phyloP scores from a whole-genome alignment of 23 red algal species.

The Gracilaria caudata region DNA sequence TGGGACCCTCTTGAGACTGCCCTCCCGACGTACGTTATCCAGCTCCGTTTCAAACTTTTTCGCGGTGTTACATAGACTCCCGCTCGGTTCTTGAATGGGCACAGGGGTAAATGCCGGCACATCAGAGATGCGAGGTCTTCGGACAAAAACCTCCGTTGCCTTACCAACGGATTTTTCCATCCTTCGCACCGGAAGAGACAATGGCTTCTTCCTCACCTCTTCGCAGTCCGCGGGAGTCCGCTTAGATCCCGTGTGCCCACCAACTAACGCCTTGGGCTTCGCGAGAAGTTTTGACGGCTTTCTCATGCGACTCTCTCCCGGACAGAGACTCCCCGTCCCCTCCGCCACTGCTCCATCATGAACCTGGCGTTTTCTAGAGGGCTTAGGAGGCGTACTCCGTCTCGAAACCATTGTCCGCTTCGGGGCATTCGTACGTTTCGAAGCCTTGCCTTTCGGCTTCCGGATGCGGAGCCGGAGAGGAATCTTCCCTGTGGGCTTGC shows the following conservation, averaged over 20 bases:
- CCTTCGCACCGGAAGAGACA: not conserved
- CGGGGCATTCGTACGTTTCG: not conserved
- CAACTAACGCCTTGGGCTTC: not conserved
- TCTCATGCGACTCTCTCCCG: not conserved
- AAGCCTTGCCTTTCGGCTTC: conserved; percentile 7
- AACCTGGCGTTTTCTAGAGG: not conserved
- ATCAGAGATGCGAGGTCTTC: not conserved
- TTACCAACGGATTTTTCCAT: not conserved
- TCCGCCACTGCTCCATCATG: not conserved
- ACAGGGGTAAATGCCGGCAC: conserved; percentile 7
- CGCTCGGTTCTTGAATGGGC: conserved; percentile 2
- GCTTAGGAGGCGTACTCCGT: not conserved
- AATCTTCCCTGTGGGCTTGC: not conserved
- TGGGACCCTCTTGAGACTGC: not conserved
- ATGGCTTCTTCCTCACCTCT: not conserved
- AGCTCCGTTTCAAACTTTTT: conserved; percentile 14
- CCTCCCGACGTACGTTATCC: not conserved
- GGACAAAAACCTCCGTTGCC: not conserved
- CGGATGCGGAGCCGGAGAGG: not conserved
- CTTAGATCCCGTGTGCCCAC: not conserved
- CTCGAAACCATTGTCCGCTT: not conserved
- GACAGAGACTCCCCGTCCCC: not conserved
- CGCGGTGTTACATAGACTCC: not conserved
- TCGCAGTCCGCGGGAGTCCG: not conserved
- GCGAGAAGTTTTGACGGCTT: not conserved